phyloP scores from a whole-genome alignment of 352 stramenopile genomes.

The Aphanomyces cochlioides region DNA sequence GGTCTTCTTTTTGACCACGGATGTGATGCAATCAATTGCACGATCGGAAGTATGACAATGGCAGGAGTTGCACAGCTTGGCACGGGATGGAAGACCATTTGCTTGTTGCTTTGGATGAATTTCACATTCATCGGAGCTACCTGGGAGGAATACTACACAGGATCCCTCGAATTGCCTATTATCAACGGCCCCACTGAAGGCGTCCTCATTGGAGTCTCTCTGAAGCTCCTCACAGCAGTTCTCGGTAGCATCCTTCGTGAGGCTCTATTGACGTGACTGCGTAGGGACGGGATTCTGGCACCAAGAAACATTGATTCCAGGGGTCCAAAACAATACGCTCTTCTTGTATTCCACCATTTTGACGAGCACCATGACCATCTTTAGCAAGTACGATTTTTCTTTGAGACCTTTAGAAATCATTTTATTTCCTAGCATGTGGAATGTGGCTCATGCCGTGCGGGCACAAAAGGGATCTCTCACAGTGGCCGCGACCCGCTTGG shows the following conservation, averaged over 20 bases:
- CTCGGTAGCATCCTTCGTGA: conserved; percentile 29
- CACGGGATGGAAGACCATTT: conserved; percentile 73
- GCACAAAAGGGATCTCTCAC: conserved; percentile 67
- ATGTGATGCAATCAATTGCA: conserved; percentile 79
- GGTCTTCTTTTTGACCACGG: conserved; percentile 82
- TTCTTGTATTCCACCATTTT: conserved; percentile 67
- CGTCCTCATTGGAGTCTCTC: conserved; percentile 79
- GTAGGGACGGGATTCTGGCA: conserved; percentile 65
- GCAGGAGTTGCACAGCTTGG: conserved; percentile 69
- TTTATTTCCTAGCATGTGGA: conserved; percentile 46
- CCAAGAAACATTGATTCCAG: conserved; percentile 46
- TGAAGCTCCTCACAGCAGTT: conserved; percentile 70
- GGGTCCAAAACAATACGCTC: conserved; percentile 77
- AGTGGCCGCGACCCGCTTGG: conserved; percentile 72
- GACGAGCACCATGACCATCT: conserved; percentile 56
- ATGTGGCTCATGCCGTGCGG: conserved; percentile 65
- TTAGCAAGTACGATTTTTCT: conserved; percentile 62
- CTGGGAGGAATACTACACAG: conserved; percentile 94
- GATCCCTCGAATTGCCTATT: conserved; percentile 90
- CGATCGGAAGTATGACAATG: conserved; percentile 80
- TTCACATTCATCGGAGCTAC: conserved; percentile 84
- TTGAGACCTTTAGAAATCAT: neutral
- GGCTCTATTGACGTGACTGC: neutral
- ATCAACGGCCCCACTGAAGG: conserved; percentile 97
- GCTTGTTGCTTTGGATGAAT: conserved; percentile 66